These are phyloP conservation scores for Gnomoniopsis sp. DNA, from an alignment of 2,329 filamentous ascomycete species.

Conservation along the genomic window DNA sequence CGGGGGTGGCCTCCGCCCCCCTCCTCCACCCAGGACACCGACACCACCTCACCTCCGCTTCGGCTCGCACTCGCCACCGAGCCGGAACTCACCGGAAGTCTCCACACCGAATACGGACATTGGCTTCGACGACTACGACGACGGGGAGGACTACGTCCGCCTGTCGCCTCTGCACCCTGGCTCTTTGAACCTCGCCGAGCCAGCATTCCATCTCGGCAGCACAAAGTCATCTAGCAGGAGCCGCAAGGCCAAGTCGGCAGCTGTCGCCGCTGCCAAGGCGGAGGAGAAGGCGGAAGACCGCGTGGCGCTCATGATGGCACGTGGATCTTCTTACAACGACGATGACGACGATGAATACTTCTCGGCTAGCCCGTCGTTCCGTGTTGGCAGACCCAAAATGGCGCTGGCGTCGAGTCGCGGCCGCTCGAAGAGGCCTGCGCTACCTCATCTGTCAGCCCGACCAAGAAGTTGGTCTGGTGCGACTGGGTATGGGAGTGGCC, in stretches of 20 bases:
- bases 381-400: constrained; percentile 9
- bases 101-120: constrained; percentile 29
- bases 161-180: constrained; percentile 30
- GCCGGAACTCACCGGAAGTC: constrained; percentile 39
- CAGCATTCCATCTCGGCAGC: constrained; percentile 26
- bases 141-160: constrained; percentile 47
- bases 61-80: constrained; percentile 27
- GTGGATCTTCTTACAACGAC: background rate
- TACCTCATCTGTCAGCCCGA: constrained; percentile 27
- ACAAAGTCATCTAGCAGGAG: constrained; percentile 10
- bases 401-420: constrained; percentile 18
- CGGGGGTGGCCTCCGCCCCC: constrained; percentile 43
- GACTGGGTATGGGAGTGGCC: constrained; percentile 22
- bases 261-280: constrained; percentile 23
- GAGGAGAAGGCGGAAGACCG: constrained; percentile 11
- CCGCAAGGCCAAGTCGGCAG: constrained; percentile 13
- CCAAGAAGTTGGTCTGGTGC: constrained; percentile 24
- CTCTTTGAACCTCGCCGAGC: constrained; percentile 32
- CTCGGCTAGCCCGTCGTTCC: constrained; percentile 23
- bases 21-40: constrained; percentile 37
- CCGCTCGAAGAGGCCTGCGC: constrained; percentile 24
- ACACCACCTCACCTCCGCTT: constrained; percentile 38
- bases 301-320: constrained; percentile 15
- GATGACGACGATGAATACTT: constrained; percentile 17
- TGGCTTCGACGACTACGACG: constrained; percentile 42